Base-by-base conservation (phyloP, 2,329 filamentous ascomycete genomes). In the Didymella pomorum region DNA sequence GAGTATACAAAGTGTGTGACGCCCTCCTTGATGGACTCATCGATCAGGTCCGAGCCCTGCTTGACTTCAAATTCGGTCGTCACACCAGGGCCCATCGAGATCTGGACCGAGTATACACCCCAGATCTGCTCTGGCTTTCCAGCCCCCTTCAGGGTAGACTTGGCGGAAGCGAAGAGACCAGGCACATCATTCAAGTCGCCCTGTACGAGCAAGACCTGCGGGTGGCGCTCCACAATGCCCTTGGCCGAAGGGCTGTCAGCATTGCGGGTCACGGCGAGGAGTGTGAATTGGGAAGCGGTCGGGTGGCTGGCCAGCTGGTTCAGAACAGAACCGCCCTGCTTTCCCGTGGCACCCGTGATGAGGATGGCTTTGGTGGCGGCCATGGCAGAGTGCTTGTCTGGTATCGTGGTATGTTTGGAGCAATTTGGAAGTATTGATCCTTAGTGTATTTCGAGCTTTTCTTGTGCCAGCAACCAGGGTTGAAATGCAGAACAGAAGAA, bases 1-100 rank as follows among this genome's bases (percentile, higher is more conserved):
- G 81, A 84, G 75, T 89, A 90, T 43, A 90, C 82, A 64, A 90
- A 87, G 67, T 86, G 82, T 58, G 81, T 78, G 37, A 89, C 84
- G 12, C 80, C 79, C 25, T 83, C 73, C 25, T 81, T 80, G 56
- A 89, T 69, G 2, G 84, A 79, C n/a, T 81, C 83, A 57, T 88
- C 83, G 54, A 89, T 79, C 8, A 90, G 75, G 0, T 75, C 79
- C 39, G 82, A 86, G 52, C 87, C 87, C 71, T 90, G 86, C 1
- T 64, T 59, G 60, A 84, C 80, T 72, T 86, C 83, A 62, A 71
- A 69, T 35, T 78, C 77, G 41, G 76, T 71, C 9, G 76, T 83
- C 61, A 76, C 75, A 50, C 75, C 79, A 42, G 75, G 74, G 44
- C 78, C 79, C 59, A 77, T 67, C 39, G 78, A 78, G 43, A 86